Base-by-base conservation (phyloP, 352 stramenopile species). In the Pythium folliculosum region DNA sequence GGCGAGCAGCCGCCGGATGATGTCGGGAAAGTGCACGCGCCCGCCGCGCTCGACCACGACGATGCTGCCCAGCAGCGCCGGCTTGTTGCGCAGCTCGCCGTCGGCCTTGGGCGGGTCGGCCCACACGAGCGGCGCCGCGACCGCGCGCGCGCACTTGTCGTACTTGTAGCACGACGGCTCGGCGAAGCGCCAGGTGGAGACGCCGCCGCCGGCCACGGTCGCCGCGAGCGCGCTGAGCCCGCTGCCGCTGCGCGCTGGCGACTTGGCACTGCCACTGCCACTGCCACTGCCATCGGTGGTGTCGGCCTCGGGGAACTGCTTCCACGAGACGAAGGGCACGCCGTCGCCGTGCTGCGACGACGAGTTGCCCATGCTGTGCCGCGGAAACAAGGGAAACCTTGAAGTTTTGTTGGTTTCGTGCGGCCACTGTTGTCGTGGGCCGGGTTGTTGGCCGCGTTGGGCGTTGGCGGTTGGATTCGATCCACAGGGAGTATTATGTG, bases 121-220 rank as follows among this genome's bases (percentile, higher is more conserved):
- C 52, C 88, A 90, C 67, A 92, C 85, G 22, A 82, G 56, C 12
- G 56, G 63, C 5, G 76, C 81, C 1, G 65, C 80, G 25, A 93
- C 74, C 10, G 82, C 65, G 37, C 79, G 84, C 22, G 79, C 60
- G 27, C 76, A 81, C 23, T 78, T 85, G 62, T 90, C 80, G 70
- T 94, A 95, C 37, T 75, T 75, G 73, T 92, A 95, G 72, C 87
- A 91, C 27, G 85, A 91, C 1, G 85, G 82, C 71, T 95, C 87
- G 27, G 87, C 87, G 63, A 95, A 95, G 65, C 94, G 86, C 63
- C 86, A 89, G 23, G 71, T 77, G 22, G 40, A 60, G 1, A 57
- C 59, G 8, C 72, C 64, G 17, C 72, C 64, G 14, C 49, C 4
- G 38, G 17, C 40, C 69, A 79, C 79, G n/a, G 76, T 71, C 14